Evolutionary conservation across 352 stramenopile species (phyloP).

Genomic region (Nothophytophthora sp.): DNA sequence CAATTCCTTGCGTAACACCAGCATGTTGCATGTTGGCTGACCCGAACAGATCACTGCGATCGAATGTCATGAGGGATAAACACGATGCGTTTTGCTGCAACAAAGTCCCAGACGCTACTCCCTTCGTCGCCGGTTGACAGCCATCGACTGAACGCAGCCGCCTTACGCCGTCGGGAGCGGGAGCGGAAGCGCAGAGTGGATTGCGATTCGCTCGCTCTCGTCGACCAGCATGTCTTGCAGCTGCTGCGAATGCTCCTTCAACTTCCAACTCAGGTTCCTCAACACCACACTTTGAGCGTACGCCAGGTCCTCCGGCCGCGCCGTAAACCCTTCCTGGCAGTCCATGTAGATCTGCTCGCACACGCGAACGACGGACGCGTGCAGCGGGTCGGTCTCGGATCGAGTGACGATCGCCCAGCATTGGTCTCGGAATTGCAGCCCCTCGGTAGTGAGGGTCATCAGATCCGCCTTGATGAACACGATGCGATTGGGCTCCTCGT

Average conservation of each 20-base stretch:
- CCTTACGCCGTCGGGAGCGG: no score
- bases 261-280: conserved; percentile 20
- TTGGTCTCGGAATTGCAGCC: conserved; percentile 24
- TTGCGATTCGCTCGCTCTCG: no score
- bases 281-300: conserved; percentile 21
- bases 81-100: no score
- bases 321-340: not conserved
- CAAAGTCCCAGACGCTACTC: no score
- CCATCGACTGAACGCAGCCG: no score
- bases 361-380: conserved; percentile 15
- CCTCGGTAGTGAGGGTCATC: conserved; percentile 20
- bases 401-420: conserved; percentile 23
- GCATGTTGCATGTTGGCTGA: no score
- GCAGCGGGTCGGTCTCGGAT: conserved; percentile 13
- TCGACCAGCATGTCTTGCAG: conserved; percentile 15
- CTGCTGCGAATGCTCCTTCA: conserved; percentile 13
- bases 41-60: no score
- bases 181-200: no score
- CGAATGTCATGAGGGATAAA: no score
- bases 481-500: conserved; percentile 17
- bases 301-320: conserved; percentile 12
- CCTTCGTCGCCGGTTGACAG: no score
- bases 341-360: conserved; percentile 30
- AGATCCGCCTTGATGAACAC: conserved; percentile 25
- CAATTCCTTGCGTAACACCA: no score